These are phyloP conservation scores for Hypomyces perniciosus DNA, from an alignment of 2,329 filamentous ascomycete genomes.

Conservation along the genomic window DNA sequence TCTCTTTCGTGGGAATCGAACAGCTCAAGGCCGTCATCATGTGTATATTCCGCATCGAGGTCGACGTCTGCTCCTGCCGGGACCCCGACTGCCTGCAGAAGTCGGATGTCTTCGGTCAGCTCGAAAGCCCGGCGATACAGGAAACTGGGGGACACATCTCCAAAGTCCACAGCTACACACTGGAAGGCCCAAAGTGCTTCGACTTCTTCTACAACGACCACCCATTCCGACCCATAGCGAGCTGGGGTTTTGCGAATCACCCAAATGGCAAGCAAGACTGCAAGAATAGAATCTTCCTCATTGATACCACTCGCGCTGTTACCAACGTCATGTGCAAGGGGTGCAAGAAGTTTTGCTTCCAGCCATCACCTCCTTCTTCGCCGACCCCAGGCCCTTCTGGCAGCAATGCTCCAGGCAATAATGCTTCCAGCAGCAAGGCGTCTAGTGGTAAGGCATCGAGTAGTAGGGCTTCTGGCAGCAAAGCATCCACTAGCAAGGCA, in stretches of 20 bases:
- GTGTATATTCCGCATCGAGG: constrained; percentile 9
- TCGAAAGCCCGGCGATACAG: not conserved
- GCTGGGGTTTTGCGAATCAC: constrained; percentile 6
- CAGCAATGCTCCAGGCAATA: too few species aligned
- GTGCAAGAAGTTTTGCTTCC: too few species aligned
- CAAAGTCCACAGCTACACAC: not conserved
- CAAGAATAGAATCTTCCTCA: not conserved
- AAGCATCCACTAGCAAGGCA: too few species aligned
- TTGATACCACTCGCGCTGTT: too few species aligned
- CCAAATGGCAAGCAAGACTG: constrained; percentile 13
- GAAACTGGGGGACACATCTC: not conserved
- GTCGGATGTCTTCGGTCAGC: not conserved
- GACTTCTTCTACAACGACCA: constrained; percentile 8
- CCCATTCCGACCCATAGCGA: constrained; percentile 2
- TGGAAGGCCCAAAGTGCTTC: not conserved
- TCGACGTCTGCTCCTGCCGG: constrained; percentile 6
- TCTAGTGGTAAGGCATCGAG: too few species aligned
- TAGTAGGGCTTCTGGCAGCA: too few species aligned
- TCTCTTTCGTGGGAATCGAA: too few species aligned
- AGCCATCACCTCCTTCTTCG: too few species aligned
- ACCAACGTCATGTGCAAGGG: too few species aligned
- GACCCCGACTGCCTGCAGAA: constrained; percentile 3
- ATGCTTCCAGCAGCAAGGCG: too few species aligned
- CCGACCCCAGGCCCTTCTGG: too few species aligned
- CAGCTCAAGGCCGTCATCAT: not conserved